Base-by-base conservation (phyloP, 2,329 filamentous ascomycete species). In the Colletotrichum spaethianum region DNA sequence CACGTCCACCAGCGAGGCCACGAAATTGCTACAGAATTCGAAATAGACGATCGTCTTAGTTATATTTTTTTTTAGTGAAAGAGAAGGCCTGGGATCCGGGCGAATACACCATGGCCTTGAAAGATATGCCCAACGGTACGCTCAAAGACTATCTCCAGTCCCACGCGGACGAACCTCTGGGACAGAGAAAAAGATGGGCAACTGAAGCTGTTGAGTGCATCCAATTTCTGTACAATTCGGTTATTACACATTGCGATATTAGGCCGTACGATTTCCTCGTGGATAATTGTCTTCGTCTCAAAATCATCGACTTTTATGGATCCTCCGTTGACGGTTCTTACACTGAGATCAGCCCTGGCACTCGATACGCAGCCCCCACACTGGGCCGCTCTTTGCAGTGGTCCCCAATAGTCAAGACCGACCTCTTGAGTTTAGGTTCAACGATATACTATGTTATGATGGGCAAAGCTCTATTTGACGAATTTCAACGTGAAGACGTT, bases 251-350 rank as follows among this genome's bases (percentile, higher is more conserved):
- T 40, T 65, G 40, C 53, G 53, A 65, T 5, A 38, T 65, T 28
- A 38, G 57, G 14, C 64, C 46, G 18, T 42, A 69, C 23, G 63
- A 69, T 42, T 50, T 69, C 33, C 66, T 69, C 12, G 18, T 69
- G 14, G 66, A 69, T 28, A 33, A 48, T 7, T 9, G 42, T 33
- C 57, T 56, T 9, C n/a, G 44, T 38, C 57, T 69, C 20, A 69
- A 59, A 56, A 69, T 69, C 60, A 63, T 62, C 42, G 52, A 69
- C 52, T 69, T 69, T 20, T 63, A 50, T 16, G 52, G 60, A 1
- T 69, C 60, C 33, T 57, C 50, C 38, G 12, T 53, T 12, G 42
- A 65, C 7, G 52, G 52, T n/a, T 65, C 53, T 38, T 14, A 14
- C 42, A 59, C 63, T 28, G 28, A 57, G 31, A 65, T 59, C 42